These are phyloP conservation scores for Ophiosphaerella korrae DNA, from an alignment of 2,329 filamentous ascomycete genomes.

Conservation along the genomic window DNA sequence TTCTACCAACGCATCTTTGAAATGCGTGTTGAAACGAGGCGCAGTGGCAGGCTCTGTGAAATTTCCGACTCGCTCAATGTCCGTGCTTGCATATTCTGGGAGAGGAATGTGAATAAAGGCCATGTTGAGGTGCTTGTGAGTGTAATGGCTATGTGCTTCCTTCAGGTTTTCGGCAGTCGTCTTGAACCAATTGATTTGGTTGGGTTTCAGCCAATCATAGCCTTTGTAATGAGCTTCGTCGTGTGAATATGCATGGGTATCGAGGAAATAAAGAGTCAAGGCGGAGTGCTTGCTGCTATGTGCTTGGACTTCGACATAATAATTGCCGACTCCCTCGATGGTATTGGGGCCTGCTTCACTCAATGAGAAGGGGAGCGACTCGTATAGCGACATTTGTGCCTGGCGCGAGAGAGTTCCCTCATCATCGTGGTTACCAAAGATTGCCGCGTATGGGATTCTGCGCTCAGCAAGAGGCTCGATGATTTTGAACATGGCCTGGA, in stretches of 20 bases:
- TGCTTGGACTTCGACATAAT: conserved; percentile 87
- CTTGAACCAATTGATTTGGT: conserved; percentile 94
- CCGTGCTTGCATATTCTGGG: conserved; percentile 76
- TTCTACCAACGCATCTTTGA: conserved; percentile 85
- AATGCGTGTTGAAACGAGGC: conserved; percentile 87
- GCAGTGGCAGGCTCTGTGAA: conserved; percentile 87
- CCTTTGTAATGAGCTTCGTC: conserved; percentile 87
- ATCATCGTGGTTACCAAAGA: conserved; percentile 98
- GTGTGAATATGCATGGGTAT: conserved; percentile 89
- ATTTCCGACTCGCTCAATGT: conserved; percentile 67
- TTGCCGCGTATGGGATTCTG: conserved; percentile 88
- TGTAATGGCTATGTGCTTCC: conserved; percentile 77
- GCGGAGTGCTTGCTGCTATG: conserved; percentile 86
- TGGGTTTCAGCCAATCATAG: conserved; percentile 96
- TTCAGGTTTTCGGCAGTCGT: conserved; percentile 73
- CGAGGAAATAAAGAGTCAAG: conserved; percentile 90
- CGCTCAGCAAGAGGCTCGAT: conserved; percentile 81
- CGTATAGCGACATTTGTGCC: conserved; percentile 82
- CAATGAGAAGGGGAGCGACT: conserved; percentile 86
- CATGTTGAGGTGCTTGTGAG: conserved; percentile 90
- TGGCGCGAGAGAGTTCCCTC: conserved; percentile 79
- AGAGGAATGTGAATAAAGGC: conserved; percentile 97
- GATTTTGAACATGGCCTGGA: conserved; percentile 87
- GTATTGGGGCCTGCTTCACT: conserved; percentile 81
- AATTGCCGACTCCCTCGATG: conserved; percentile 92